phyloP scores from a whole-genome alignment of 148 eudicot species.

The Rhododendron simsii region DNA sequence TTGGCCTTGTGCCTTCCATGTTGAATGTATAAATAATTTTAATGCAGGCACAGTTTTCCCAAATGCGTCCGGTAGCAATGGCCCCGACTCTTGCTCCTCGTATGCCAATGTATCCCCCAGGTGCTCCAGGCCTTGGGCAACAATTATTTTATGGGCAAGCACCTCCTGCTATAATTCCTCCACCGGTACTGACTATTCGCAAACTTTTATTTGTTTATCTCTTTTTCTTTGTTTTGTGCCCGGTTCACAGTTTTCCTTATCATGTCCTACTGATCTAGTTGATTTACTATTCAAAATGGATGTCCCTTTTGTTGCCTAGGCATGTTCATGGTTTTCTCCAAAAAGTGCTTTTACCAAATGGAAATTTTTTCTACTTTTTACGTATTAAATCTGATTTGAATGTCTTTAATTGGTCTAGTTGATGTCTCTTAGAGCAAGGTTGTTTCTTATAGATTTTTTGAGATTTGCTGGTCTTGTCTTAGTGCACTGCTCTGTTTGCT shows the following conservation, averaged over 20 bases:
- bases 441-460: not conserved
- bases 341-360: not conserved
- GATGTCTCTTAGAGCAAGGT: not conserved
- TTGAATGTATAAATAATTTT: not conserved
- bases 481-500: not conserved
- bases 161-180: constrained; percentile 68
- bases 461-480: not conserved
- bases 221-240: not conserved
- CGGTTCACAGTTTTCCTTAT: not conserved
- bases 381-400: not conserved
- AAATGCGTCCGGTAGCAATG: constrained; percentile 81
- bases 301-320: not conserved
- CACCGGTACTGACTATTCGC: constrained; percentile 38
- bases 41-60: constrained; percentile 80
- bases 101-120: constrained; percentile 88
- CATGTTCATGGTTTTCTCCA: not conserved
- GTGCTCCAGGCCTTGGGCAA: constrained; percentile 82
- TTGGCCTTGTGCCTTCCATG: not conserved
- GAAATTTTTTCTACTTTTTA: not conserved
- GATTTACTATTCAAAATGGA: not conserved
- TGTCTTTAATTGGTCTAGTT: not conserved
- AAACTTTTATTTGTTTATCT: not conserved
- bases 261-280: not conserved
- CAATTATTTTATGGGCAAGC: constrained; percentile 80
- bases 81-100: constrained; percentile 72